phyloP scores from a whole-genome alignment of 495 filamentous ascomycete genomes.

The Penicillium verhagenii region DNA sequence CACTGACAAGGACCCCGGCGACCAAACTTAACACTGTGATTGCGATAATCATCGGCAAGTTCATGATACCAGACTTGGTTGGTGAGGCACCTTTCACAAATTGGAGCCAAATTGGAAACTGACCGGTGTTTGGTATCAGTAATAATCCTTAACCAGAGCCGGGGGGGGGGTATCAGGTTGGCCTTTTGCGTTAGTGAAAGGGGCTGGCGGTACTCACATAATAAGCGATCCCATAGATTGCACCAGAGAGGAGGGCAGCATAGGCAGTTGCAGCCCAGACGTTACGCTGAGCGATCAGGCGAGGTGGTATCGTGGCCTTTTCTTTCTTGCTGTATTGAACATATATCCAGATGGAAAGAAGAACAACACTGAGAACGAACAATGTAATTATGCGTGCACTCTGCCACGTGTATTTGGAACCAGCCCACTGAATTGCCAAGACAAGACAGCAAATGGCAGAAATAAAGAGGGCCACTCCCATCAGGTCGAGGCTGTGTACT shows the following conservation, averaged over 20 bases:
- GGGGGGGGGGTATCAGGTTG: no score
- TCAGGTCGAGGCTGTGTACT: neutral
- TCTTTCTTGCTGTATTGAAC: neutral
- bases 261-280: neutral
- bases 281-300: neutral
- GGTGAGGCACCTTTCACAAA: conserved; percentile 70
- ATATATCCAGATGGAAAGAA: neutral
- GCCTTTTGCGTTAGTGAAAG: no score
- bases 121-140: no score
- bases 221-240: neutral
- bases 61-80: conserved; percentile 71
- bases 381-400: neutral
- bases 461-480: neutral
- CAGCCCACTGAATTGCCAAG: neutral
- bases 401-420: neutral
- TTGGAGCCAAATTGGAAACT: conserved; percentile 89
- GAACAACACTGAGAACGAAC: neutral
- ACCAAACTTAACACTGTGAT: conserved; percentile 61
- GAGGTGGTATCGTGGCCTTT: neutral
- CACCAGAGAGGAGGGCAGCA: neutral
- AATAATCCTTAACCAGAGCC: no score
- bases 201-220: no score
- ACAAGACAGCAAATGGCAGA: neutral
- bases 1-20: conserved; percentile 58
- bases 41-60: conserved; percentile 68